phyloP scores from a whole-genome alignment of 2,329 filamentous ascomycete species.

The Dactylonectria macrodidyma region DNA sequence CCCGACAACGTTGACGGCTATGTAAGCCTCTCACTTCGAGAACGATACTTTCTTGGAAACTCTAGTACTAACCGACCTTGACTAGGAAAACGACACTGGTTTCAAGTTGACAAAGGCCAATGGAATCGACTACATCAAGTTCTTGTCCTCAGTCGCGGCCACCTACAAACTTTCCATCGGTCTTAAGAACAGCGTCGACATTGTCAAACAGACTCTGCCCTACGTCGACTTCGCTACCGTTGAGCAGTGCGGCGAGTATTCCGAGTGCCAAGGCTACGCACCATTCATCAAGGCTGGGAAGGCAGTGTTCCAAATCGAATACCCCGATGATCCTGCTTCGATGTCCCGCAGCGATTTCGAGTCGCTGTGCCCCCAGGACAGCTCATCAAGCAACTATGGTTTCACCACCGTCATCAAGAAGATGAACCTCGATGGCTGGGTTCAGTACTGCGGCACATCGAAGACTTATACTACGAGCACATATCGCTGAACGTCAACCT shows the following conservation, averaged over 20 bases:
- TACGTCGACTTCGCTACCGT: slow-evolving; percentile 77
- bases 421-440: slow-evolving; percentile 1
- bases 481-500: no score
- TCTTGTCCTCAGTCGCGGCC: slow-evolving; percentile 70
- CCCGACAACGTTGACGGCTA: slow-evolving; percentile 81
- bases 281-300: slow-evolving; percentile 73
- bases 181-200: slow-evolving; percentile 77
- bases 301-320: slow-evolving; percentile 83
- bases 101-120: slow-evolving; percentile 70
- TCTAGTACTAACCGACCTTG: slow-evolving; percentile 3
- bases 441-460: slow-evolving; percentile 1
- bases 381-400: neutral
- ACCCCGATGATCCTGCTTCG: slow-evolving; percentile 60
- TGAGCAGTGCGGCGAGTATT: slow-evolving; percentile 76
- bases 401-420: slow-evolving; percentile 9
- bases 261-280: slow-evolving; percentile 71
- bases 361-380: neutral
- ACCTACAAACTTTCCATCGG: slow-evolving; percentile 72
- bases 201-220: slow-evolving; percentile 65
- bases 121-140: slow-evolving; percentile 72
- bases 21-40: slow-evolving; percentile 52
- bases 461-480: neutral
- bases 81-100: slow-evolving; percentile 72
- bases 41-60: neutral
- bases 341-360: neutral